These are phyloP conservation scores for Discostella pseudostelligera DNA, from an alignment of 108 stramenopile species.

Conservation along the genomic window DNA sequence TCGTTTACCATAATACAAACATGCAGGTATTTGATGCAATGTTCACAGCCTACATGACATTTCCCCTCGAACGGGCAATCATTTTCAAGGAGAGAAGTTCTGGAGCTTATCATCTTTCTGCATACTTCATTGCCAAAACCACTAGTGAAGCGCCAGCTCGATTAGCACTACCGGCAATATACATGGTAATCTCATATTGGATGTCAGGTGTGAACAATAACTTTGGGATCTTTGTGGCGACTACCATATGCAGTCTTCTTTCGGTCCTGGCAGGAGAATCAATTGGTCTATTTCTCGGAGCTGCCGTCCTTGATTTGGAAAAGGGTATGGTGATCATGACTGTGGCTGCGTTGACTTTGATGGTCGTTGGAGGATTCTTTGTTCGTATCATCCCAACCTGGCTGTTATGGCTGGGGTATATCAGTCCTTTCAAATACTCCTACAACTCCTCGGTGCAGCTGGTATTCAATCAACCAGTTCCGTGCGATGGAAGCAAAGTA, in stretches of 20 bases:
- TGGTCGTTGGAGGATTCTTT: conserved; percentile 75
- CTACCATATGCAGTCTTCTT: conserved; percentile 47
- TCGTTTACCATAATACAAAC: no score
- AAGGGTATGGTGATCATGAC: conserved; percentile 59
- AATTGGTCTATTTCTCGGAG: conserved; percentile 64
- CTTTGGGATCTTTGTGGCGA: conserved; percentile 50
- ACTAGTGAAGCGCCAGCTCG: conserved; percentile 60
- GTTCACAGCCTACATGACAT: conserved; percentile 68
- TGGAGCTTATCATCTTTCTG: conserved; percentile 64
- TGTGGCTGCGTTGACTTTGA: conserved; percentile 47
- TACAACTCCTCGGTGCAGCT: conserved; percentile 61
- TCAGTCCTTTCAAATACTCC: conserved; percentile 69
- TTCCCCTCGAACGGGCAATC: conserved; percentile 65
- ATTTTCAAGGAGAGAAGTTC: conserved; percentile 70
- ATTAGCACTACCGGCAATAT: conserved; percentile 56
- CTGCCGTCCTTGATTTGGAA: conserved; percentile 63
- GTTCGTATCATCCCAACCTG: conserved; percentile 56
- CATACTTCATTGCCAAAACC: conserved; percentile 79
- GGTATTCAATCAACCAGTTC: conserved; percentile 53
- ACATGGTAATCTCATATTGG: conserved; percentile 70
- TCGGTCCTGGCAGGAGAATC: conserved; percentile 71
- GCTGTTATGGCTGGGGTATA: conserved; percentile 54
- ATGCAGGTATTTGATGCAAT: conserved; percentile 60
- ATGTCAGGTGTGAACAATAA: conserved; percentile 56
- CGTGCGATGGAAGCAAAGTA: conserved; percentile 64